Percentiles rank a stretch among this genome's conserved stretches.
phyloP scores from a whole-genome alignment of 2,329 filamentous ascomycete species.

The Tolypocladium nubicola region DNA sequence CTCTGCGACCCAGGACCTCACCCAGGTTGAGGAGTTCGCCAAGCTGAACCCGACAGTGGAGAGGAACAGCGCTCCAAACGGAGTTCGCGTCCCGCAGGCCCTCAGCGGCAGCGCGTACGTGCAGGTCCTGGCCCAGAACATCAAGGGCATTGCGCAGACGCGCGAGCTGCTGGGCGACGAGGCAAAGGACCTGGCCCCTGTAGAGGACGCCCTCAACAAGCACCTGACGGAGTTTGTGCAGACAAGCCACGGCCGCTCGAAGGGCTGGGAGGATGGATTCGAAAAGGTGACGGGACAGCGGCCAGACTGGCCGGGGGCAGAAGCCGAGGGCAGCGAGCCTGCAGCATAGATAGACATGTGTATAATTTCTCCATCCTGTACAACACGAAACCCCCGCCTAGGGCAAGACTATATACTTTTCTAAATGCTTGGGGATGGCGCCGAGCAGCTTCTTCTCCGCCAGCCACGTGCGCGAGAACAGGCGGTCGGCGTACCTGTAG shows the following conservation, averaged over 20 bases:
- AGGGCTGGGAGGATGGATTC: slow-evolving; percentile 14
- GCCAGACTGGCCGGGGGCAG: slow-evolving; percentile 14
- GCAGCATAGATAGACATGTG: neutral
- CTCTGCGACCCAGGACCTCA: slow-evolving; percentile 8
- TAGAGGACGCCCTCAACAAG: slow-evolving; percentile 24
- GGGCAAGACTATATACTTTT: slow-evolving; percentile 90
- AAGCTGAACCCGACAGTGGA: slow-evolving; percentile 11
- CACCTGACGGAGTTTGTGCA: slow-evolving; percentile 23
- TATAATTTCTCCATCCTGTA: slow-evolving; percentile 17
- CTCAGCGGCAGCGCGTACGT: slow-evolving; percentile 17
- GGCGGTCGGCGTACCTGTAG: slow-evolving; percentile 88
- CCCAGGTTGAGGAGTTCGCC: slow-evolving; percentile 11
- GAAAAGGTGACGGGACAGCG: slow-evolving; percentile 15
- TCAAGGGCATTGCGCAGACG: slow-evolving; percentile 33
- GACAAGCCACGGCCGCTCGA: slow-evolving; percentile 5
- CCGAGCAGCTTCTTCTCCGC: slow-evolving; percentile 71
- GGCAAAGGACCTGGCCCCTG: slow-evolving; percentile 21
- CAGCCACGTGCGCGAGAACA: slow-evolving; percentile 91
- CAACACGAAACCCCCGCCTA: slow-evolving; percentile 26
- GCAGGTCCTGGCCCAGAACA: slow-evolving; percentile 17
- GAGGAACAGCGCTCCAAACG: slow-evolving; percentile 3
- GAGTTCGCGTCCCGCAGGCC: slow-evolving; percentile 1
- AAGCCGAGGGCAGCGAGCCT: neutral
- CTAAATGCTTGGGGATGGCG: slow-evolving; percentile 73
- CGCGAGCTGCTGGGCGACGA: slow-evolving; percentile 25